phyloP scores from a whole-genome alignment of 257 asterid genomes.

The Pogostemon cablin region DNA sequence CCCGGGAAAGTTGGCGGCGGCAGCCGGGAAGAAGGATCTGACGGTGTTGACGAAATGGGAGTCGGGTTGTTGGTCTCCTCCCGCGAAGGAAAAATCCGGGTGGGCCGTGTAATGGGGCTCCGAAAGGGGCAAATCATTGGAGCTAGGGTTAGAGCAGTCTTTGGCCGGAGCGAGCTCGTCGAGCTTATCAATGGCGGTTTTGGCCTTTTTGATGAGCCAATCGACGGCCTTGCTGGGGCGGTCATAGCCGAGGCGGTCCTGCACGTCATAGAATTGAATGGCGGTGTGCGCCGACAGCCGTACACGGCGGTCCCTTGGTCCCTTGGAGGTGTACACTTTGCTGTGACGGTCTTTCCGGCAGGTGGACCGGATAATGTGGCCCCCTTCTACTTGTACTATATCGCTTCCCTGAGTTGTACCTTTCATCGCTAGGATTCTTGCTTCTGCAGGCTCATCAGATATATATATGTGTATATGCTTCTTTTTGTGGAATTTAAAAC shows the following conservation, averaged over 20 bases:
- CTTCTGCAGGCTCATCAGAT: constrained; percentile 24
- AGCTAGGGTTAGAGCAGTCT: constrained; percentile 34
- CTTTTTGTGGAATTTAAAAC: too few species aligned
- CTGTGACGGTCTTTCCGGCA: constrained; percentile 61
- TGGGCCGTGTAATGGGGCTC: too few species aligned
- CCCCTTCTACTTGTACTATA: constrained; percentile 55
- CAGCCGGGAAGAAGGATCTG: constrained; percentile 43
- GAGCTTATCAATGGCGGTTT: constrained; percentile 51
- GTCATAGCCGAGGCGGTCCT: constrained; percentile 68
- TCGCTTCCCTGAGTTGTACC: constrained; percentile 41
- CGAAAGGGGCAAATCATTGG: neutral
- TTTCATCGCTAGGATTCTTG: constrained; percentile 33
- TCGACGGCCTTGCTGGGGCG: constrained; percentile 69
- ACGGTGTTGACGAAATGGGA: constrained; percentile 37
- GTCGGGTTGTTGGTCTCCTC: constrained; percentile 8
- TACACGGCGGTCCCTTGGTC: constrained; percentile 64
- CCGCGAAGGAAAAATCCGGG: constrained; percentile 22
- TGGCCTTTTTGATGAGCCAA: constrained; percentile 64
- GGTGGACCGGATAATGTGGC: constrained; percentile 49
- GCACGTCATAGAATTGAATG: constrained; percentile 65
- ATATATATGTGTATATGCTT: too few species aligned
- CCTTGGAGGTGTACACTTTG: constrained; percentile 61
- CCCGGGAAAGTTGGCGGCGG: constrained; percentile 31
- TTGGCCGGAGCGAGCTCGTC: constrained; percentile 26
- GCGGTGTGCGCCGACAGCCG: constrained; percentile 71